Evolutionary conservation across 306 rosid genomes (phyloP).

Genomic region (Ormosia semicastrata): DNA sequence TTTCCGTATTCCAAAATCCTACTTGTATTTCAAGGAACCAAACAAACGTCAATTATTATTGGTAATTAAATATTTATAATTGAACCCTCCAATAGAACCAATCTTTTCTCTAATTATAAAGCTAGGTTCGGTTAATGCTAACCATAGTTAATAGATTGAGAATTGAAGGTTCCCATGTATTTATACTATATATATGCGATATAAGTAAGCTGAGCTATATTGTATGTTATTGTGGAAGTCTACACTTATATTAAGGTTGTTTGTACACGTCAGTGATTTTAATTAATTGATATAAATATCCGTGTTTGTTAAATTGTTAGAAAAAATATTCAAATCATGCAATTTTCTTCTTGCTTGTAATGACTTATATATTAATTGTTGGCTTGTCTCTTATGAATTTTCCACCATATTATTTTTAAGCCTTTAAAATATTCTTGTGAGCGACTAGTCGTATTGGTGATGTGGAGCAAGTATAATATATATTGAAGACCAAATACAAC

Average conservation of each 20-base stretch:
- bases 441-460: slow-evolving; percentile 28
- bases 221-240: not conserved
- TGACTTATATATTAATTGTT: not conserved
- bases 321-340: not conserved
- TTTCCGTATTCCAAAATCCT: slow-evolving; percentile 20
- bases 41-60: slow-evolving; percentile 4
- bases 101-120: not conserved
- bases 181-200: not conserved
- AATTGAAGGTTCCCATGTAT: slow-evolving; percentile 1
- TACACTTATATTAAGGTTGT: slow-evolving; percentile 28
- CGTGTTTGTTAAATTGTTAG: not conserved
- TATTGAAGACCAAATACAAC: not conserved
- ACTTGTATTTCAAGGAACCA: slow-evolving; percentile 42
- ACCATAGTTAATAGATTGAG: not conserved
- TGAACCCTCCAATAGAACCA: not conserved
- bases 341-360: slow-evolving; percentile 11
- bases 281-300: slow-evolving; percentile 1
- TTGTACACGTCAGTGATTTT: slow-evolving; percentile 24
- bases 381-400: slow-evolving; percentile 2
- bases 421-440: slow-evolving; percentile 1
- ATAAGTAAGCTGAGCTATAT: not conserved
- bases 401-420: slow-evolving; percentile 25
- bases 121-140: not conserved
- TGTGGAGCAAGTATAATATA: not conserved
- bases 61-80: slow-evolving; percentile 12